Percentiles rank a stretch among this genome's conserved stretches.
phyloP scores from a whole-genome alignment of 352 stramenopile species.

The Phytopythium vexans region DNA sequence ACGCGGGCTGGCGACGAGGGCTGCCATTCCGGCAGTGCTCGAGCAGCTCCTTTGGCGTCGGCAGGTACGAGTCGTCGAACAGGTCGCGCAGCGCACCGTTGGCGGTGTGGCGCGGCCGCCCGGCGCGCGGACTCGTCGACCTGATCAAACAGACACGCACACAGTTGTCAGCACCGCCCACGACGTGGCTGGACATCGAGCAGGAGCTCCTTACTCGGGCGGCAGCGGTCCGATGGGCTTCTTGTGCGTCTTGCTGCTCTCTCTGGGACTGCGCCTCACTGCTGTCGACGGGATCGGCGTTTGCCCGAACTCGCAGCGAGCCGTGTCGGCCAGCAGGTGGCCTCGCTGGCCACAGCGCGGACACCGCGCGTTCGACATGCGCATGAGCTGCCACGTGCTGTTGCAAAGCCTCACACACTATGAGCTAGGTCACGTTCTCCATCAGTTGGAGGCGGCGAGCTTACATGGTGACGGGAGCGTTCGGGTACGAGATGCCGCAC shows the following conservation, averaged over 20 bases:
- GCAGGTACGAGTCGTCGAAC: slow-evolving; percentile 61
- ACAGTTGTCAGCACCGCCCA: neutral
- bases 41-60: slow-evolving; percentile 54
- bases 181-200: no score
- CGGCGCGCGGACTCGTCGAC: slow-evolving; percentile 3
- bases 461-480: slow-evolving; percentile 70
- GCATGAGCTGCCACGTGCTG: slow-evolving; percentile 76
- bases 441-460: slow-evolving; percentile 1
- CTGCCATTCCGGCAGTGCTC: slow-evolving; percentile 25
- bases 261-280: slow-evolving; percentile 7
- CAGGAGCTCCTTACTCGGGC: no score
- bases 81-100: slow-evolving; percentile 35
- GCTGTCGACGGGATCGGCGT: slow-evolving; percentile 9
- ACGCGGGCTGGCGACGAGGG: no score
- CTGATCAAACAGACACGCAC: slow-evolving; percentile 8
- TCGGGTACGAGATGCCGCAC: slow-evolving; percentile 63
- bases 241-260: slow-evolving; percentile 1
- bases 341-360: slow-evolving; percentile 52
- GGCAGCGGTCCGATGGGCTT: no score
- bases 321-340: slow-evolving; percentile 45
- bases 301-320: slow-evolving; percentile 33
- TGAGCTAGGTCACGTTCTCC: neutral
- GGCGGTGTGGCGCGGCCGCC: slow-evolving; percentile 10
- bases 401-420: neutral
- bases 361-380: slow-evolving; percentile 66